Conservation (phyloP, 306 rosid genomes). For the Pyrus pyrifolia region DNA sequence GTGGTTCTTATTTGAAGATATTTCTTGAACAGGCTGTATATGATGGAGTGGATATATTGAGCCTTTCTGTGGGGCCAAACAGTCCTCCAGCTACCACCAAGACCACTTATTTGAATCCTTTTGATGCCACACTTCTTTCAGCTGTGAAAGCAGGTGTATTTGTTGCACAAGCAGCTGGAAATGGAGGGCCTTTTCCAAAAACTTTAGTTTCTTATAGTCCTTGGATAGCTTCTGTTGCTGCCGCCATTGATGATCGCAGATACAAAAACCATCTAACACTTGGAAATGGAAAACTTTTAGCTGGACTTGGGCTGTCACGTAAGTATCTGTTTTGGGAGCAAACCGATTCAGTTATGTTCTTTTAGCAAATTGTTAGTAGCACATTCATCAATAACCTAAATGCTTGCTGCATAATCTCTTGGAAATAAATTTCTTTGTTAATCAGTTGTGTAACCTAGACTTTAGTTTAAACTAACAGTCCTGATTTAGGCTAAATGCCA, state of each 20-base stretch:
- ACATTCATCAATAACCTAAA: background rate
- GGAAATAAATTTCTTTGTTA: background rate
- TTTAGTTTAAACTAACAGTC: background rate
- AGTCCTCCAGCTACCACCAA: constrained; percentile 89
- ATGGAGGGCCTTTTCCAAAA: constrained; percentile 98
- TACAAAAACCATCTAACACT: constrained; percentile 91
- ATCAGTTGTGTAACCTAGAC: background rate
- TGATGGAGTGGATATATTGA: constrained; percentile 98
- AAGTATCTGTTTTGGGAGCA: constrained; percentile 32
- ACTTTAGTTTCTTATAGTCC: constrained; percentile 98
- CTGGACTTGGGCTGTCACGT: constrained; percentile 97
- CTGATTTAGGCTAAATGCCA: background rate
- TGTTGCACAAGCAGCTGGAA: constrained; percentile 99
- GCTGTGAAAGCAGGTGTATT: constrained; percentile 99
- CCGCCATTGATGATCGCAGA: constrained; percentile 98
- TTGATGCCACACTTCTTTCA: constrained; percentile 97
- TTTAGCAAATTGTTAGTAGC: background rate
- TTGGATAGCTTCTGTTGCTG: constrained; percentile 92
- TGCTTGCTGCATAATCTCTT: background rate
- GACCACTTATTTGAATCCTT: constrained; percentile 85
- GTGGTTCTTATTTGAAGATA: constrained; percentile 8
- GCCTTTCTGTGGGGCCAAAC: constrained; percentile 98
- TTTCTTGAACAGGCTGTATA: constrained; percentile 73
- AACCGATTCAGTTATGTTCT: background rate
- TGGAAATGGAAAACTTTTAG: constrained; percentile 85